These are phyloP conservation scores for Fistulifera solaris DNA, from an alignment of 108 stramenopile species.

Conservation along the genomic window DNA sequence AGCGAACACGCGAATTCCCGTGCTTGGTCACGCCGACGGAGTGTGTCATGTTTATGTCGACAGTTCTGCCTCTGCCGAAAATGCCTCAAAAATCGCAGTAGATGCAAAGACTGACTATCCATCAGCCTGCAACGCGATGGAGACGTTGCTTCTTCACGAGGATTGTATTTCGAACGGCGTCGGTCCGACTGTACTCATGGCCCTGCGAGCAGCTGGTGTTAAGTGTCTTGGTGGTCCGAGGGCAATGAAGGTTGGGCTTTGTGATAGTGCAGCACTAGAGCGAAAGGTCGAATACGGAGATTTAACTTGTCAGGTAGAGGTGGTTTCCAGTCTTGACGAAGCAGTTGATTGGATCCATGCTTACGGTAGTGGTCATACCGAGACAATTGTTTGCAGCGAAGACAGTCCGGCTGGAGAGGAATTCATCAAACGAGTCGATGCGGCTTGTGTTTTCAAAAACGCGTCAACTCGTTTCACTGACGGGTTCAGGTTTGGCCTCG, in stretches of 20 bases:
- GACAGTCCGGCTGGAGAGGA: conserved; percentile 70
- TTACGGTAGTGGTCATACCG: conserved; percentile 93
- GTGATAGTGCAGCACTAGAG: conserved; percentile 53
- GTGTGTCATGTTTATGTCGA: conserved; percentile 97
- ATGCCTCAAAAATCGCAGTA: conserved; percentile 58
- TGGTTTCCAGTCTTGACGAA: conserved; percentile 78
- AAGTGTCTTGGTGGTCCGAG: conserved; percentile 81
- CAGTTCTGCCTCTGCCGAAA: conserved; percentile 55
- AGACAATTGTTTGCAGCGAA: conserved; percentile 87
- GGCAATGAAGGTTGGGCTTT: conserved; percentile 69
- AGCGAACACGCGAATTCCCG: conserved; percentile 89
- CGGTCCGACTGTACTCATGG: conserved; percentile 57
- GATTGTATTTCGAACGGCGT: conserved; percentile 64
- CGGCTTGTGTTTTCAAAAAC: conserved; percentile 98
- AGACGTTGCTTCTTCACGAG: conserved; percentile 90
- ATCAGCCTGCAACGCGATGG: conserved; percentile 97
- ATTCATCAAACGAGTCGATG: conserved; percentile 87
- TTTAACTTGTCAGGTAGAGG: conserved; percentile 88
- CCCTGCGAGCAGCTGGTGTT: conserved; percentile 74
- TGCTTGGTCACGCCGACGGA: conserved; percentile 98
- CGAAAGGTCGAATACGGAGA: conserved; percentile 91
- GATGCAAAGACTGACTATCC: conserved; percentile 98
- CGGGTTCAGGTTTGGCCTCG: conserved; percentile 96
- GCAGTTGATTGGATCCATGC: conserved; percentile 93
- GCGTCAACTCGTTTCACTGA: conserved; percentile 96